These are phyloP conservation scores for Dendrobium chrysotoxum DNA, from an alignment of 106 monocot genomes.

Conservation along the genomic window DNA sequence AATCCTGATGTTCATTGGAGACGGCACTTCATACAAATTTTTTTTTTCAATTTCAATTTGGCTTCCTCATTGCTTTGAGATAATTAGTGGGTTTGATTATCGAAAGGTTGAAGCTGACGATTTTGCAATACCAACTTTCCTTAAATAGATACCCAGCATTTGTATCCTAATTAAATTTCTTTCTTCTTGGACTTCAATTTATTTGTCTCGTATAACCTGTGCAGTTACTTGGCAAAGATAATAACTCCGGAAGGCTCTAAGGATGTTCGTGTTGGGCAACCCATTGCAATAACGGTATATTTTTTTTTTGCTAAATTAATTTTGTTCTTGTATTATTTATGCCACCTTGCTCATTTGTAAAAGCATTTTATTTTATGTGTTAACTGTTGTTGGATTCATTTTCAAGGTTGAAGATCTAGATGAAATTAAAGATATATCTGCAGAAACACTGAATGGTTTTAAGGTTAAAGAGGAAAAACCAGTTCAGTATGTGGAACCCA, in stretches of 20 bases:
- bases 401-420: constrained; percentile 88
- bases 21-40: not conserved
- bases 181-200: constrained; percentile 8
- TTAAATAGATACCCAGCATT: constrained; percentile 2
- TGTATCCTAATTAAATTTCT: not conserved
- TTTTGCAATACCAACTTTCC: not conserved
- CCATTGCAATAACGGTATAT: constrained; percentile 84
- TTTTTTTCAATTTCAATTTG: not conserved
- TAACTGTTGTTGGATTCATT: constrained; percentile 1
- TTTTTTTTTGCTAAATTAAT: not conserved
- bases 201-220: constrained; percentile 12
- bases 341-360: not conserved
- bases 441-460: constrained; percentile 22
- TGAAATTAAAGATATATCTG: constrained; percentile 72
- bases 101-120: not conserved
- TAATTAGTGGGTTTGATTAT: not conserved
- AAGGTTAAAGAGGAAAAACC: constrained; percentile 42
- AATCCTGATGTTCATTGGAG: not conserved
- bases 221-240: constrained; percentile 91
- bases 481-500: constrained; percentile 20
- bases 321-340: not conserved
- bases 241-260: constrained; percentile 94
- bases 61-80: not conserved
- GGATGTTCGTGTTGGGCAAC: constrained; percentile 91
- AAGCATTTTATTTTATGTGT: not conserved